Percentiles rank a stretch among this genome's conserved stretches.
These are phyloP conservation scores for Ogataea philodendri DNA, from an alignment of 805 yeast genomes.

Conservation along the genomic window DNA sequence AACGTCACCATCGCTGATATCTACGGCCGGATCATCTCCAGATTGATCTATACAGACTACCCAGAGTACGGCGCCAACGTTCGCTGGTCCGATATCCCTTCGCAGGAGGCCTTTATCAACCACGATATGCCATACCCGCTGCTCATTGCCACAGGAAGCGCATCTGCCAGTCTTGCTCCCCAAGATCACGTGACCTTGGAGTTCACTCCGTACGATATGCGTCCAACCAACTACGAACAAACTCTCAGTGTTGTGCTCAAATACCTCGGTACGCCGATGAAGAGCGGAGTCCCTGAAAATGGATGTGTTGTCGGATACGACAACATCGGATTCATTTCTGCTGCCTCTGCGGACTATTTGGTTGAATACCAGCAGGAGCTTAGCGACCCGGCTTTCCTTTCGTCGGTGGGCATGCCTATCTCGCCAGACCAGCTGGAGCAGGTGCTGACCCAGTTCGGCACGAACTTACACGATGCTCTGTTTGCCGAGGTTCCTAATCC, in stretches of 20 bases:
- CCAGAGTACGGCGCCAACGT: conserved; percentile 60
- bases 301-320: too few relatives aligned
- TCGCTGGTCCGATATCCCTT: conserved; percentile 54
- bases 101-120: conserved; percentile 52
- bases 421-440: conserved; percentile 15
- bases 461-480: conserved; percentile 44
- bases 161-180: conserved; percentile 46
- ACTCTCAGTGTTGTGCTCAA: too few relatives aligned
- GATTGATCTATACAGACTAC: conserved; percentile 58
- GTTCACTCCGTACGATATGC: conserved; percentile 63
- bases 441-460: conserved; percentile 37
- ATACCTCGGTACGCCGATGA: too few relatives aligned
- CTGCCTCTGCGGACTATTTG: too few relatives aligned
- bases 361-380: too few relatives aligned
- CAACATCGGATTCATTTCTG: too few relatives aligned
- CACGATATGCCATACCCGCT: conserved; percentile 72
- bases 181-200: conserved; percentile 60
- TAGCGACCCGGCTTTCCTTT: too few relatives aligned
- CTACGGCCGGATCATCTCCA: conserved; percentile 70
- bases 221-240: too few relatives aligned
- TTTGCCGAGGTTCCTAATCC: conserved; percentile 45
- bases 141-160: conserved; percentile 57
- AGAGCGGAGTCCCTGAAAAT: too few relatives aligned
- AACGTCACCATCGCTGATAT: conserved; percentile 61
- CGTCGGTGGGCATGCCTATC: conserved; percentile 24